These are phyloP conservation scores for Scalesia atractyloides DNA, from an alignment of 129 eudicot genomes.

Conservation along the genomic window DNA sequence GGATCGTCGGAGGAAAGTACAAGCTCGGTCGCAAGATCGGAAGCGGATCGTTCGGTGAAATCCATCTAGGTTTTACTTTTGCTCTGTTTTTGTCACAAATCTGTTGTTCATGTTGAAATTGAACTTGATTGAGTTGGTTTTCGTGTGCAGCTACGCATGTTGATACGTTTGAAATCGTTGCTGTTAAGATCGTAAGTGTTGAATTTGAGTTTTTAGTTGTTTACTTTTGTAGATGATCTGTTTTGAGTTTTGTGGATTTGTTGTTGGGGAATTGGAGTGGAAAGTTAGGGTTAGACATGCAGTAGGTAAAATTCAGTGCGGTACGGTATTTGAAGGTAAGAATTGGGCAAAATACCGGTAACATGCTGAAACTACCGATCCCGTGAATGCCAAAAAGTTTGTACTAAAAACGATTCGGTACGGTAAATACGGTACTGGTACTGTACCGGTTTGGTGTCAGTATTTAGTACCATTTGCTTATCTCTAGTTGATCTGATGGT, in stretches of 20 bases:
- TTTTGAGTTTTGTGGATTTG: no score
- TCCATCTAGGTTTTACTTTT: slow-evolving; percentile 58
- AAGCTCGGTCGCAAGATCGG: slow-evolving; percentile 99
- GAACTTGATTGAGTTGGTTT: slow-evolving; percentile 27
- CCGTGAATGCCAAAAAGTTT: no score
- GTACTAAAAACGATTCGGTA: no score
- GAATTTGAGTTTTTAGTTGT: background rate
- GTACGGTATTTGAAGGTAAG: slow-evolving; percentile 6
- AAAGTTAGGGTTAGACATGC: no score
- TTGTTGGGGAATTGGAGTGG: no score
- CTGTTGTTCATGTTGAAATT: slow-evolving; percentile 6
- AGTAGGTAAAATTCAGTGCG: no score
- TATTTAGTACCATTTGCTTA: no score
- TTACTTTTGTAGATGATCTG: no score
- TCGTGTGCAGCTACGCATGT: slow-evolving; percentile 87
- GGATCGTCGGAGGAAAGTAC: slow-evolving; percentile 89
- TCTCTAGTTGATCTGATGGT: no score
- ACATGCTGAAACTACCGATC: no score
- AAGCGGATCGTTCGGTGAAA: slow-evolving; percentile 95
- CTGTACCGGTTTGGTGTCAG: no score
- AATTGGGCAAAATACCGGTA: background rate
- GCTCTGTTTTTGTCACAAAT: background rate
- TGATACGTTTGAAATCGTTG: slow-evolving; percentile 91
- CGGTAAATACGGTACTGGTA: no score
- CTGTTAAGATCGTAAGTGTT: slow-evolving; percentile 93